phyloP scores from a whole-genome alignment of 2,329 filamentous ascomycete species.

The Magnaporthiopsis incrustans region DNA sequence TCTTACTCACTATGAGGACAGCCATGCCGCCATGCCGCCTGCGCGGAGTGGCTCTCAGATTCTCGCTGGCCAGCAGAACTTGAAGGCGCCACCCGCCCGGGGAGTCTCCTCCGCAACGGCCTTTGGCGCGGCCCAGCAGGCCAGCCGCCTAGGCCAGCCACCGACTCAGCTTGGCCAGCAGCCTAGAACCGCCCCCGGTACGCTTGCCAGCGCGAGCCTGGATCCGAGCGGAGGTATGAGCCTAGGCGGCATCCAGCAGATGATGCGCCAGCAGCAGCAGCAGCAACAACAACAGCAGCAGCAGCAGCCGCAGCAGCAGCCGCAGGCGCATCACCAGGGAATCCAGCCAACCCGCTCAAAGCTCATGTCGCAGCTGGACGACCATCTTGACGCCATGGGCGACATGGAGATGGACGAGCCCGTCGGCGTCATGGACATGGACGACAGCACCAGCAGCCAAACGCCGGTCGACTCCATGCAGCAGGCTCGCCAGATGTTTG shows the following conservation, averaged over 20 bases:
- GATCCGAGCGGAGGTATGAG: constrained; percentile 17
- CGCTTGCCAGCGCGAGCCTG: constrained; percentile 13
- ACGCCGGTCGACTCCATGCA: constrained; percentile 44
- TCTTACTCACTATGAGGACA: constrained; percentile 92
- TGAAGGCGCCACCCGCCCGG: background rate
- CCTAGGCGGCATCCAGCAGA: constrained; percentile 28
- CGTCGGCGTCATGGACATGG: constrained; percentile 56
- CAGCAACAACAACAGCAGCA: constrained; percentile 17
- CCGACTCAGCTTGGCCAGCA: constrained; percentile 13
- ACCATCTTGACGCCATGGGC: constrained; percentile 77
- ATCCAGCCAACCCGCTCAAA: constrained; percentile 14
- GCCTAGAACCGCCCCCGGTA: constrained; percentile 16
- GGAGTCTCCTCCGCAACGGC: background rate
- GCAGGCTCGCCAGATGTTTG: constrained; percentile 61
- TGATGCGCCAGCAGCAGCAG: constrained; percentile 33
- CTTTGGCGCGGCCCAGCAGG: constrained; percentile 3
- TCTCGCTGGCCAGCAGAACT: constrained; percentile 7
- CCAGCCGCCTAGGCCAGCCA: constrained; percentile 9
- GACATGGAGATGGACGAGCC: constrained; percentile 97
- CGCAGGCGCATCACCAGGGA: constrained; percentile 10
- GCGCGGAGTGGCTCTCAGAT: constrained; percentile 24
- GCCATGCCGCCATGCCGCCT: constrained; percentile 57
- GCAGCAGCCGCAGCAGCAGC: constrained; percentile 13
- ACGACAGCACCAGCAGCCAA: constrained; percentile 43
- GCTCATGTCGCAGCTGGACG: constrained; percentile 33